These are phyloP conservation scores for Aspergillus versicolor DNA, from an alignment of 2,329 filamentous ascomycete species.

Conservation along the genomic window DNA sequence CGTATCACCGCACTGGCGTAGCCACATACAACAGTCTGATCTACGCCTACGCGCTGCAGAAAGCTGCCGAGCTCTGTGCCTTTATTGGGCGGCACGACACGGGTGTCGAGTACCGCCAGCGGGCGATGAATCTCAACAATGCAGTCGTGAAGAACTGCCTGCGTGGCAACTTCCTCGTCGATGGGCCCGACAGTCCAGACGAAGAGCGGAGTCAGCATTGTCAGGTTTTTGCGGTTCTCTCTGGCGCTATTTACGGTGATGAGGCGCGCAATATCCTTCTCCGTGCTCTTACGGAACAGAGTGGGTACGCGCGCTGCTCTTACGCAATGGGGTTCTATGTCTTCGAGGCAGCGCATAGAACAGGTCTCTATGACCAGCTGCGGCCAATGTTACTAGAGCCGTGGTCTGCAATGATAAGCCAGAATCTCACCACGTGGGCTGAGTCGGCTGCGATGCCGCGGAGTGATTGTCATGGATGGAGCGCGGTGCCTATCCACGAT, in stretches of 20 bases:
- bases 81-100: neutral
- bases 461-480: constrained; percentile 15
- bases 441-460: constrained; percentile 9
- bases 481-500: constrained; percentile 10
- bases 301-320: constrained; percentile 5
- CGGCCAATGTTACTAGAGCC: neutral
- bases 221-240: constrained; percentile 9
- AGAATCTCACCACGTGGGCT: constrained; percentile 11
- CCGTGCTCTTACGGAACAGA: neutral
- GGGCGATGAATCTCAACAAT: neutral
- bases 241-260: neutral
- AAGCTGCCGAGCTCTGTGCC: constrained; percentile 1
- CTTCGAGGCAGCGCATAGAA: constrained; percentile 1
- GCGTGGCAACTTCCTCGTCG: neutral
- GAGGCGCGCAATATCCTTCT: neutral
- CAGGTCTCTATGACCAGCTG: constrained; percentile 2
- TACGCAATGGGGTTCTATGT: constrained; percentile 3
- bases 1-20: neutral
- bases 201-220: constrained; percentile 8
- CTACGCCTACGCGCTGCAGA: constrained; percentile 1
- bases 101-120: neutral
- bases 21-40: constrained; percentile 2
- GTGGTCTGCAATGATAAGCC: constrained; percentile 4
- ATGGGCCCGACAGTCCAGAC: neutral
- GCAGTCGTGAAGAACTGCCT: constrained; percentile 1